phyloP scores from a whole-genome alignment of 768 basidiomycete genomes.

The Tubosaeta sp. region DNA sequence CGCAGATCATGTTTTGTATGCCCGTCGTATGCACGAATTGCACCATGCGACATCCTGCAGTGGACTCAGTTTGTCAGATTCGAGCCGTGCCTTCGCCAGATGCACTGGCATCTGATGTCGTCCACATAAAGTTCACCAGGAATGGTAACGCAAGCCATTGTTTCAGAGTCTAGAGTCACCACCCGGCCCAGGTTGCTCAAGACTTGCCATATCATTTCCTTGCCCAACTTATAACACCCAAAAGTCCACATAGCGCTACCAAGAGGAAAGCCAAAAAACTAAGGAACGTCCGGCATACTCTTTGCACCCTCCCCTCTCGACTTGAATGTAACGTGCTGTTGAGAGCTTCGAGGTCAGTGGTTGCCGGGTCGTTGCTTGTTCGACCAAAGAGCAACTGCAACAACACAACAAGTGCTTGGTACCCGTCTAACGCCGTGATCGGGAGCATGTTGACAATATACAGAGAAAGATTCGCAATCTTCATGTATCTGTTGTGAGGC shows the following conservation, averaged over 20 bases:
- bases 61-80: background rate
- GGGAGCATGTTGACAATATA: slow-evolving; percentile 83
- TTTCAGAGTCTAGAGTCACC: background rate
- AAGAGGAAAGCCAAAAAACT: slow-evolving; percentile 19
- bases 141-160: too few relatives aligned
- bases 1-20: slow-evolving; percentile 18
- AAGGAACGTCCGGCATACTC: slow-evolving; percentile 12
- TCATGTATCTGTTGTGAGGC: slow-evolving; percentile 47
- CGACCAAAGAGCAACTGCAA: slow-evolving; percentile 21
- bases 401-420: slow-evolving; percentile 44
- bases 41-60: slow-evolving; percentile 11
- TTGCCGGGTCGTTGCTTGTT: background rate
- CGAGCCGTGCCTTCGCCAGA: background rate
- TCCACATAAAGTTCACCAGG: too few relatives aligned
- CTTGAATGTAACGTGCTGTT: background rate
- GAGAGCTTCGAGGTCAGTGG: slow-evolving; percentile 21
- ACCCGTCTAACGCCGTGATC: slow-evolving; percentile 66
- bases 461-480: slow-evolving; percentile 68
- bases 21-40: slow-evolving; percentile 14
- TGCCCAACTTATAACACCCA: slow-evolving; percentile 17
- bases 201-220: slow-evolving; percentile 12
- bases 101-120: too few relatives aligned
- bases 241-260: slow-evolving; percentile 18
- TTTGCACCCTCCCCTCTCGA: slow-evolving; percentile 13
- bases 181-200: background rate